Base-by-base conservation (phyloP, 352 stramenopile species). In the Plasmopara muralis region DNA sequence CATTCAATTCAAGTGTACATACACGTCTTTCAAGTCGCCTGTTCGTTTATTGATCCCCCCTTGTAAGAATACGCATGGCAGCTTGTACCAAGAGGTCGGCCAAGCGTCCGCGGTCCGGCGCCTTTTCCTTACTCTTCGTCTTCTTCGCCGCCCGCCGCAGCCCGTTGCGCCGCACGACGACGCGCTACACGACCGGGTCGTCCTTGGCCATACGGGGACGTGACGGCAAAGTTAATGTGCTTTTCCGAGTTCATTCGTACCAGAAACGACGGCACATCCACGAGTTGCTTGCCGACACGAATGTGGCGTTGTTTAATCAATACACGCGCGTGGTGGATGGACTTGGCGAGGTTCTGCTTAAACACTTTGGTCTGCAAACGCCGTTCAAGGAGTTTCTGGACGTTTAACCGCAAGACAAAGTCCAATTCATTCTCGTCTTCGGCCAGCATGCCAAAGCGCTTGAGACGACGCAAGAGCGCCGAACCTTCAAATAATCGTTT, bases 221-320 rank as follows among this genome's bases (percentile, higher is more conserved):
- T 98, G 60, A 98, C 80, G 47, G 95, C 72, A 75, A 99, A 99
- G 83, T 99, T 96, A 87, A 99, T 99, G 93, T 99, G 96, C 83
- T 99, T 99, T 81, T 99, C 96, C 50, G 89, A 98, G 79, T 98
- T 89, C 56, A 97, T 94, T 60, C 96, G 91, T 20, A 99, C 96
- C 59, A 99, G 96, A 88, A 99, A 99, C 42, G 92, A 98, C 16
- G 97, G 95, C 20, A 99, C 92, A 76, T 99, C 98, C 38, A 99
- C 97, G 44, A 99, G 80, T 76, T 99, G 95, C 69, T 97, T 97
- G 77, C 96, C 96, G 54, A 99, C 97, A 59, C 95, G 89, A 74
- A 99, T 99, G 91, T 99, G 97, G 71, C 97, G 90, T 79, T 99
- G 96, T 65, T 97, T 95, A 85, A 99, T 99, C 43, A 99, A 82